phyloP scores from a whole-genome alignment of 768 basidiomycete species.

The Termitomyces sp. region DNA sequence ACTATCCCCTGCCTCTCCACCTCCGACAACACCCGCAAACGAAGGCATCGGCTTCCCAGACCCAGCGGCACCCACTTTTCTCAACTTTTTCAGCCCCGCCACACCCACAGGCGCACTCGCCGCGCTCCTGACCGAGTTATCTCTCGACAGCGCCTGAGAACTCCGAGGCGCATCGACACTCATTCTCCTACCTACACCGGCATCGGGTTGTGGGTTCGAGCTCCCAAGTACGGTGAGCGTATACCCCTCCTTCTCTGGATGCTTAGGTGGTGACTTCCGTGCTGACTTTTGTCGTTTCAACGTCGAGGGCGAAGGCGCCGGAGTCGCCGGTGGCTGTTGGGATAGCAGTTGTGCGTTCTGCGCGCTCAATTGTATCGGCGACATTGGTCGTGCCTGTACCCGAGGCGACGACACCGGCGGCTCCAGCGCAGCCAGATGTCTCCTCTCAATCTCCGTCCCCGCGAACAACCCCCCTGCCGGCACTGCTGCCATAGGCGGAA shows the following conservation, averaged over 20 bases:
- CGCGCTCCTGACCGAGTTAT: slow-evolving; percentile 22
- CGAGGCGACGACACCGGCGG: neutral
- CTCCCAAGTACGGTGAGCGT: neutral
- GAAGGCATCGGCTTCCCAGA: slow-evolving; percentile 36
- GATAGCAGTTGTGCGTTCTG: neutral
- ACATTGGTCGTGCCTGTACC: neutral
- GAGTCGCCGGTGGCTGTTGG: neutral
- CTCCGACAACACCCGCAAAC: slow-evolving; percentile 23
- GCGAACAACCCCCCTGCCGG: neutral
- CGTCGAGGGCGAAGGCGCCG: neutral
- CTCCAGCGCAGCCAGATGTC: neutral
- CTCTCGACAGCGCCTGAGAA: neutral
- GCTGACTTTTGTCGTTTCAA: neutral
- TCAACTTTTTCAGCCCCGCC: slow-evolving; percentile 2
- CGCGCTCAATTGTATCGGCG: neutral
- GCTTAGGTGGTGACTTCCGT: neutral
- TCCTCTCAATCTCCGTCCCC: neutral
- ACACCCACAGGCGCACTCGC: slow-evolving; percentile 20
- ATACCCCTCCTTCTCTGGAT: neutral
- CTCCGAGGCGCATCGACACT: neutral
- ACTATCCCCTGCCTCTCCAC: neutral
- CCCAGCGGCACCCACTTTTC: slow-evolving; percentile 14
- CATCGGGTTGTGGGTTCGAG: neutral
- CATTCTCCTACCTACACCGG: neutral
- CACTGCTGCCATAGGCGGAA: neutral